phyloP scores from a whole-genome alignment of 2,329 filamentous ascomycete genomes.

The Aureobasidium sp. region DNA sequence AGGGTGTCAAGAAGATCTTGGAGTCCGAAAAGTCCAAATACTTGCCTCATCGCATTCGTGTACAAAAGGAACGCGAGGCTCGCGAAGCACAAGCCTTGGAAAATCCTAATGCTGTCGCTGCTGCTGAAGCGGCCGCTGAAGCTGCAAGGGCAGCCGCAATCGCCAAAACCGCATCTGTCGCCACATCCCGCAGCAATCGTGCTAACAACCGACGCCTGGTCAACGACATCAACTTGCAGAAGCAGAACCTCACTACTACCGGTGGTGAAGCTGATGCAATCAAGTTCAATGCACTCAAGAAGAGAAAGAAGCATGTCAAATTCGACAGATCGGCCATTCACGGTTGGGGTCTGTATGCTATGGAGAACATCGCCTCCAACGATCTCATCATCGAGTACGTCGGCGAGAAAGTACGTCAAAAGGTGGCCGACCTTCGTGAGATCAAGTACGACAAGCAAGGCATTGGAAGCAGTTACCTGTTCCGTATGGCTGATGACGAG shows the following conservation, averaged over 20 bases:
- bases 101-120: conserved; percentile 44
- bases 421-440: conserved; percentile 94
- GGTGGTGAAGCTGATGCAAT: conserved; percentile 74
- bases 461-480: conserved; percentile 94
- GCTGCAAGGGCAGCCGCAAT: conserved; percentile 60
- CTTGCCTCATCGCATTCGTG: conserved; percentile 92
- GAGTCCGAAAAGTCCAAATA: conserved; percentile 98
- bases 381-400: conserved; percentile 99
- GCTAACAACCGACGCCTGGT: conserved; percentile 92
- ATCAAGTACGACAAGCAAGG: conserved; percentile 89
- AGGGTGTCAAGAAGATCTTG: conserved; percentile 90
- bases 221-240: conserved; percentile 91
- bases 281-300: conserved; percentile 98
- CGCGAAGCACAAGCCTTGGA: conserved; percentile 70
- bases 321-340: conserved; percentile 97
- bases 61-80: conserved; percentile 84
- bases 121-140: conserved; percentile 50
- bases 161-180: conserved; percentile 76
- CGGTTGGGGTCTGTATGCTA: conserved; percentile 96
- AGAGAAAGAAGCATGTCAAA: conserved; percentile 97
- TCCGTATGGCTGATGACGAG: conserved; percentile 95
- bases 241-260: conserved; percentile 63
- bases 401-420: conserved; percentile 92
- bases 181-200: conserved; percentile 86
- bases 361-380: conserved; percentile 93